Percentiles rank a stretch among this genome's conserved stretches.
These are phyloP conservation scores for Chlorencoelia australis DNA, from an alignment of 2,329 filamentous ascomycete species.

Conservation along the genomic window DNA sequence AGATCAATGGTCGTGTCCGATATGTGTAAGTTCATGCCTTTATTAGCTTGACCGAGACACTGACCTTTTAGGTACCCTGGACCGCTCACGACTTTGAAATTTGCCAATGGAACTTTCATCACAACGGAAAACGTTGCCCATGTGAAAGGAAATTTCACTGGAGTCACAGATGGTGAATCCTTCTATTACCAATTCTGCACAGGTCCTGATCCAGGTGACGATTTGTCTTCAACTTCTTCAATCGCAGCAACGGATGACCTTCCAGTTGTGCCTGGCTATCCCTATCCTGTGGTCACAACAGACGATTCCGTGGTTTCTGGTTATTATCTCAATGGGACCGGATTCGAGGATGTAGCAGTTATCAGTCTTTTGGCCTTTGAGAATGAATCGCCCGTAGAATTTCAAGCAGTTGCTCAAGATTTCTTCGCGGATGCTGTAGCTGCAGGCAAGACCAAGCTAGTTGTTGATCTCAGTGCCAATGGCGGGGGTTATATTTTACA, in stretches of 20 bases:
- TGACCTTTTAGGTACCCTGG: too few relatives aligned
- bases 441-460: conserved; percentile 45
- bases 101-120: conserved; percentile 30
- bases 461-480: conserved; percentile 55
- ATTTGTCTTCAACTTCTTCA: conserved; percentile 1
- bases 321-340: conserved; percentile 23
- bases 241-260: conserved; percentile 7
- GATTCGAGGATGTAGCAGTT: conserved; percentile 24
- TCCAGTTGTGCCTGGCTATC: conserved; percentile 18
- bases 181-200: conserved; percentile 23
- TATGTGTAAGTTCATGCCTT: too few relatives aligned
- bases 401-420: conserved; percentile 21
- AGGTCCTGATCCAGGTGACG: conserved; percentile 1
- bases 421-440: conserved; percentile 37
- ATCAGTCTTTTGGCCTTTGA: conserved; percentile 22
- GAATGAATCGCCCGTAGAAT: conserved; percentile 17
- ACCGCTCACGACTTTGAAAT: conserved; percentile 30
- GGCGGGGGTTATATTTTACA: conserved; percentile 42
- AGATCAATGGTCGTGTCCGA: conserved; percentile 28
- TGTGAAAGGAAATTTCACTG: conserved; percentile 27
- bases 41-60: too few relatives aligned
- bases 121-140: conserved; percentile 28
- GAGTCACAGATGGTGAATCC: conserved; percentile 21
- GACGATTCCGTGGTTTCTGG: conserved; percentile 21
- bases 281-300: conserved; percentile 16